Evolutionary conservation across 495 filamentous ascomycete species (phyloP), one percentile per base, ranked within the genome.

Genomic region (Achaetomiella virescens): DNA sequence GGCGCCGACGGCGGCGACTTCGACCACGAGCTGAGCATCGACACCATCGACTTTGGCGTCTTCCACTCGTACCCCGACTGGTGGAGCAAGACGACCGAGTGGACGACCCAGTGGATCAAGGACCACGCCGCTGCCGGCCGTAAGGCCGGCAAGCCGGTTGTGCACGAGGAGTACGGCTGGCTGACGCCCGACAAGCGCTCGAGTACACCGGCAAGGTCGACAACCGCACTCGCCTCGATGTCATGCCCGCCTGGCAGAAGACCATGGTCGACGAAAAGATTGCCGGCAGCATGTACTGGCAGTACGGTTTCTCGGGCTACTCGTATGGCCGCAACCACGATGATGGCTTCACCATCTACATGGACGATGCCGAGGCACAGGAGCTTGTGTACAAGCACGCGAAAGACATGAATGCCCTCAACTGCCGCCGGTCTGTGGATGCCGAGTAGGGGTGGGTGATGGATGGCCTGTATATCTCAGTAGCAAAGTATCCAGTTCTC

Each of bases 121-220:
- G 76, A 84, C 47, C 85, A 89, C 55, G 81, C 78, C 2, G 73
- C 68, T 0, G 74, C 79, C 1, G 83, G 81, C 52, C 68, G 69
- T 33, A 76, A 74, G 10, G 77, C 74, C 9, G 77, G 77, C 20
- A 88, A 88, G 68, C 84, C 86, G 0, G 85, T 86, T 40, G 72
- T 88, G 20, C 76, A 84, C 47, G 85, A 89, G 59, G 86, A 88
- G 64, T 88, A 88, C 58, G 83, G 84, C 56, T 73, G 62, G 59
- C 62, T 78, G 38, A 75, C 69, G 2, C 63, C 70, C 40, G 67
- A 72, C 60, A 43, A 57, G 69, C 55, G 74, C 48, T 78, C 61
- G 65, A 65, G 35, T 57, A 68, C 48, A 59, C 63, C 9, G 61
- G 65, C 40, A 65, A 49, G 33, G 62, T 64, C 25, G 52, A 61